phyloP scores from a whole-genome alignment of 2,329 filamentous ascomycete genomes.

The Cryphonectria parasitica region DNA sequence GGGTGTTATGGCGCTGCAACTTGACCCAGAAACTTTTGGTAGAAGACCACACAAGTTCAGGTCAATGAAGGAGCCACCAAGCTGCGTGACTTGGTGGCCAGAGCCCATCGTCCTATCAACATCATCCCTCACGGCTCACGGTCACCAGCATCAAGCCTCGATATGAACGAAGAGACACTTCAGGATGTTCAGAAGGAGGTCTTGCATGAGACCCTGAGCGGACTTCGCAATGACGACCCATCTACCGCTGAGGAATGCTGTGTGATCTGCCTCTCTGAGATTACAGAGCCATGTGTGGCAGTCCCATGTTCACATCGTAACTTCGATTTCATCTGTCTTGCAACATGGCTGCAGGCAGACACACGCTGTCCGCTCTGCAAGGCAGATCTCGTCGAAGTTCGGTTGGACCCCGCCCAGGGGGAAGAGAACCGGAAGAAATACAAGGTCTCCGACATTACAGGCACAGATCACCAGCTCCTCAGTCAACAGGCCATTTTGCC shows the following conservation, averaged over 20 bases:
- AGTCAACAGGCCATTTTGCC: background rate
- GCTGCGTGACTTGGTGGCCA: background rate
- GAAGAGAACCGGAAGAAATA: conserved; percentile 61
- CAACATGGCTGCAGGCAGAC: conserved; percentile 77
- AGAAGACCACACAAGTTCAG: background rate
- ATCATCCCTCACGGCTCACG: background rate
- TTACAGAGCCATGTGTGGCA: conserved; percentile 73
- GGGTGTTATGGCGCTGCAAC: background rate
- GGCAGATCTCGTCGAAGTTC: conserved; percentile 57
- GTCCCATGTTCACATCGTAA: conserved; percentile 77
- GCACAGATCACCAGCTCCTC: background rate
- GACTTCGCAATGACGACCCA: conserved; percentile 37
- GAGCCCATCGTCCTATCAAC: background rate
- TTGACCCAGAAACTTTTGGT: background rate
- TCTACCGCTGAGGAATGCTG: conserved; percentile 55
- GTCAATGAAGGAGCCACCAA: background rate
- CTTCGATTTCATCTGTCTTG: conserved; percentile 85
- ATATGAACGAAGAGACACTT: conserved; percentile 12
- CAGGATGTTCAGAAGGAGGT: conserved; percentile 46
- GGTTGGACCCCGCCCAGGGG: conserved; percentile 63
- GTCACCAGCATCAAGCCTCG: background rate
- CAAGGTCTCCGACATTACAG: conserved; percentile 45
- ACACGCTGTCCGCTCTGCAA: conserved; percentile 82
- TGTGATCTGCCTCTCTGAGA: conserved; percentile 82
- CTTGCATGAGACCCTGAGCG: conserved; percentile 49